Base-by-base conservation (phyloP, 345 rosid species). In the Linum lewisii region DNA sequence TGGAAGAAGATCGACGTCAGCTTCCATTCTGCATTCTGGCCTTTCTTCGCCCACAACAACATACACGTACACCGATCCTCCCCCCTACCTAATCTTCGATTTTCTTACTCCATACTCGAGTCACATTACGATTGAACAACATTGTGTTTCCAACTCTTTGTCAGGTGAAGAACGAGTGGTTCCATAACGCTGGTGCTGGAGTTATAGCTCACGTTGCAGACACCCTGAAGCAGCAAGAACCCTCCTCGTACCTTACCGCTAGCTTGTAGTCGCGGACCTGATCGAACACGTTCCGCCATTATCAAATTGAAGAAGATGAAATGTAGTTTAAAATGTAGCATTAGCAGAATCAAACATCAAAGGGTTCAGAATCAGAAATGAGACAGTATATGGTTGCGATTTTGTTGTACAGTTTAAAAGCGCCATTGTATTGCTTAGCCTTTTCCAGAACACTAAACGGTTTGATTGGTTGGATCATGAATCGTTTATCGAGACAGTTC, bases 1-100 rank as follows among this genome's bases (percentile, higher is more conserved):
- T 92, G 99, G 99, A 92, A 77, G 66, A 92, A 89, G 75, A 91
- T 92, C 1, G 99, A 89, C 65, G 99, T 93, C 75, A 93, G 94
- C 77, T 89, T 93, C 72, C 97, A 87, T 69, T 89, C 97, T 0
- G 74, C 99, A 0, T 69, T 85, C 65, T 93, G 91, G 99, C 91
- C 97, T 29, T 93, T 86, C 79, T 82, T 89, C 60, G 99, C 99
- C 24, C 97, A 93, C 60, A 89, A 93, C 74, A 89, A 93, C 73
- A 86, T 93, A 37, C 97, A 93, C 24, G 99, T 89, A 79, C 54
- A 3, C 20, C 45, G 62, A 62, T 55, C 9, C 60, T 55, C 58
- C 51, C 66, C 61, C 56, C 14, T 60, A 51, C 60, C 36, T 2
- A 54, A 58, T 45, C 22, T 49, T 13, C 6, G 24, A 51, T 60